phyloP scores from a whole-genome alignment of 768 basidiomycete species.

The Auriscalpium orientale region DNA sequence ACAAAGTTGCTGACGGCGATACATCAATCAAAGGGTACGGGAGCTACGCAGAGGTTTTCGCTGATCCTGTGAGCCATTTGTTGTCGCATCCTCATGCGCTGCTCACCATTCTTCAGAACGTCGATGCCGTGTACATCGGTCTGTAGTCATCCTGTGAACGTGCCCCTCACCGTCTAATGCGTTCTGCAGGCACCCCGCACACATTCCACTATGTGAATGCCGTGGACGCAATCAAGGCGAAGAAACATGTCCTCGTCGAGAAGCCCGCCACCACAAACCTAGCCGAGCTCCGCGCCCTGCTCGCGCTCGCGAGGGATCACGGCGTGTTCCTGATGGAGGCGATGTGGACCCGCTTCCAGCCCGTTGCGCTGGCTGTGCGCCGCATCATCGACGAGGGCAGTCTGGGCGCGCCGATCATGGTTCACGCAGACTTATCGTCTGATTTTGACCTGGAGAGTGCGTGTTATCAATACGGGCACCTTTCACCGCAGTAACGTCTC shows the following conservation, averaged over 20 bases:
- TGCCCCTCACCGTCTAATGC: not conserved
- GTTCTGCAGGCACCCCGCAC: constrained; percentile 65
- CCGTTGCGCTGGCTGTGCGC: constrained; percentile 57
- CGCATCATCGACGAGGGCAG: constrained; percentile 50
- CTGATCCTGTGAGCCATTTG: constrained; percentile 1
- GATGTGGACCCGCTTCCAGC: constrained; percentile 81
- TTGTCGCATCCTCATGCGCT: not conserved
- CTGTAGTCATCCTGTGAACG: not conserved
- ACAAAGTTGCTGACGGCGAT: constrained; percentile 41
- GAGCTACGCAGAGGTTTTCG: constrained; percentile 45
- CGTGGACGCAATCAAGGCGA: constrained; percentile 64
- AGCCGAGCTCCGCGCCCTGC: constrained; percentile 66
- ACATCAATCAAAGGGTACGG: constrained; percentile 60
- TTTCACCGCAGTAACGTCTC: not conserved
- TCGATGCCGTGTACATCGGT: constrained; percentile 77
- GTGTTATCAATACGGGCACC: constrained; percentile 15
- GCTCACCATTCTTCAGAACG: constrained; percentile 31
- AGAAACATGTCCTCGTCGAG: constrained; percentile 84
- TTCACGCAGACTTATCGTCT: constrained; percentile 72
- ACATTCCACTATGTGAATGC: constrained; percentile 77
- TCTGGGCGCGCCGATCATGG: constrained; percentile 58
- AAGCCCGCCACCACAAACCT: constrained; percentile 80
- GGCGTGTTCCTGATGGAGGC: constrained; percentile 91
- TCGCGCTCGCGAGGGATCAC: constrained; percentile 67
- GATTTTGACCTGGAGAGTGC: constrained; percentile 61